phyloP scores from a whole-genome alignment of 208 protist genomes.

The Trypanosoma cruzi region DNA sequence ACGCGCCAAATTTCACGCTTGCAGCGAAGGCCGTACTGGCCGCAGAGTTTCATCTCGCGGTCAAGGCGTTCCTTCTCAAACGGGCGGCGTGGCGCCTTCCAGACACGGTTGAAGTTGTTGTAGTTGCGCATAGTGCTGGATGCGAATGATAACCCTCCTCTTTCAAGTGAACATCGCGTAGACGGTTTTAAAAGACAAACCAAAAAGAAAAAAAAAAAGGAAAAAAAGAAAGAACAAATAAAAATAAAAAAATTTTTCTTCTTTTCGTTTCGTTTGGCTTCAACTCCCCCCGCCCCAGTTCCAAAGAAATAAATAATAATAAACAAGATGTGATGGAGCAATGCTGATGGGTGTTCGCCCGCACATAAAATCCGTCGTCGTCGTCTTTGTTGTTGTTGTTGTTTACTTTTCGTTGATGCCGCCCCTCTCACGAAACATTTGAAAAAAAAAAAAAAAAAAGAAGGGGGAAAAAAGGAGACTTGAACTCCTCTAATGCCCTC shows the following conservation, averaged over 20 bases:
- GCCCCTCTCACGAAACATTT: too few relatives aligned
- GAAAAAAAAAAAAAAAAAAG: not conserved
- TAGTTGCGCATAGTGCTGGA: conserved; percentile 89
- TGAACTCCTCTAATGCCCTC: too few relatives aligned
- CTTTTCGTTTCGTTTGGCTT: not conserved
- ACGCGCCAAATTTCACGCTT: conserved; percentile 99
- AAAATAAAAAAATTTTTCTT: not conserved
- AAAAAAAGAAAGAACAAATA: conserved; percentile 21
- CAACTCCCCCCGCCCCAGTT: not conserved
- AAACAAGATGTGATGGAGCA: too few relatives aligned
- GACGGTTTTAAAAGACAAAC: not conserved
- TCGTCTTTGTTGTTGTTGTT: not conserved
- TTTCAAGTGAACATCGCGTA: not conserved
- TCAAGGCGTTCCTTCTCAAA: conserved; percentile 99
- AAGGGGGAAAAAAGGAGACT: not conserved
- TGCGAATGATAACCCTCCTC: conserved; percentile 9
- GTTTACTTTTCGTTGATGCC: not conserved
- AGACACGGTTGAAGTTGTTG: conserved; percentile 97
- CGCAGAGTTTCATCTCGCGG: conserved; percentile 99
- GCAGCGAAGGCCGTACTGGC: conserved; percentile 99
- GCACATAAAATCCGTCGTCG: too few relatives aligned
- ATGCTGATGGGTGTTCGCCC: too few relatives aligned
- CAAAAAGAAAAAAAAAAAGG: conserved; percentile 10
- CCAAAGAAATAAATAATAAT: not conserved
- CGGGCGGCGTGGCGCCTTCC: conserved; percentile 97